Evolutionary conservation across 202 grass and related monocot genomes (phyloP).

Genomic region (Brachypodium distachyon): DNA sequence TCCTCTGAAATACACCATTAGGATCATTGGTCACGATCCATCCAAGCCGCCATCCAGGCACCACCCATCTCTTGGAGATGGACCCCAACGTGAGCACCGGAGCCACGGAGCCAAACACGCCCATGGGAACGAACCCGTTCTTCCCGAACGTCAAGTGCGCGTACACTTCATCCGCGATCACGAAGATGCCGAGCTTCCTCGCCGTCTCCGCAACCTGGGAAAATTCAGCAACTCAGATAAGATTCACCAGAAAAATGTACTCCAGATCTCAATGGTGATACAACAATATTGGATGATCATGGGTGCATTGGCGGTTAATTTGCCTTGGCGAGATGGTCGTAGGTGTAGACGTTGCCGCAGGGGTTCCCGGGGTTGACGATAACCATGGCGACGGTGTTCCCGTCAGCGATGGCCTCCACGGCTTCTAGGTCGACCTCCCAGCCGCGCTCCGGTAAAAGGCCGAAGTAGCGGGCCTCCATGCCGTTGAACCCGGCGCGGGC

Average conservation of each 20-base stretch:
- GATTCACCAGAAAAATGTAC: background rate
- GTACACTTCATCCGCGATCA: constrained; percentile 53
- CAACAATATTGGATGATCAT: background rate
- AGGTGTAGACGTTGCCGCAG: constrained; percentile 41
- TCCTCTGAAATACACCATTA: constrained; percentile 26
- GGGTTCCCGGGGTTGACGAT: constrained; percentile 49
- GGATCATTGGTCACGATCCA: constrained; percentile 43
- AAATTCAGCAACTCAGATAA: background rate
- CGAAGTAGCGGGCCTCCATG: constrained; percentile 27
- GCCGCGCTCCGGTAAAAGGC: constrained; percentile 31
- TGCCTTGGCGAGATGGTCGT: constrained; percentile 42
- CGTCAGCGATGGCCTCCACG: constrained; percentile 42
- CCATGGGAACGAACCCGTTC: constrained; percentile 49
- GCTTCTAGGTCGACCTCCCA: constrained; percentile 45
- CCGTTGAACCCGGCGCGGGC: constrained; percentile 18
- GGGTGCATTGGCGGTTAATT: background rate
- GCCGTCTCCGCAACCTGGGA: constrained; percentile 45
- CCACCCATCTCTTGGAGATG: constrained; percentile 63
- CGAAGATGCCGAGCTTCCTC: constrained; percentile 38
- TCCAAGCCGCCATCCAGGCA: constrained; percentile 56
- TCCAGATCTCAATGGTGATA: background rate
- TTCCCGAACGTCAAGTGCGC: constrained; percentile 29
- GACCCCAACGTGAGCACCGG: constrained; percentile 47
- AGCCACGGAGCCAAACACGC: constrained; percentile 25
- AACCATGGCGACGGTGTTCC: constrained; percentile 48